A percentile compares a stretch with the other conserved stretches of the same genome.
Evolutionary conservation across 2,329 filamentous ascomycete genomes (phyloP).

Genomic region (Volutella citrinella): DNA sequence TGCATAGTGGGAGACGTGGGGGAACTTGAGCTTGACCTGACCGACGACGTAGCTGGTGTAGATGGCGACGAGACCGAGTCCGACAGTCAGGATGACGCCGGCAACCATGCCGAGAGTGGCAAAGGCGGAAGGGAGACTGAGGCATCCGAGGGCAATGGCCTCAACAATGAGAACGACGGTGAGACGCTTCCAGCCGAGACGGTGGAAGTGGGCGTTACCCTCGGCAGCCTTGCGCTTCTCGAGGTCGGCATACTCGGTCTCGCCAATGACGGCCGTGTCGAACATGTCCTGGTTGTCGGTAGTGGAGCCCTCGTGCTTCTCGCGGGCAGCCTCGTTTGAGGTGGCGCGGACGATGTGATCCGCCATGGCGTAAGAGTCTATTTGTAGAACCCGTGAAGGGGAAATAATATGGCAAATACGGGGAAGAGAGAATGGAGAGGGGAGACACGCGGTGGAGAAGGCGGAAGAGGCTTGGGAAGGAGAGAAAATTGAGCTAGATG

Average conservation of each 20-base stretch:
- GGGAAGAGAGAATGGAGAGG: background rate
- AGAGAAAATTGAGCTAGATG: background rate
- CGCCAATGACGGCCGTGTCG: background rate
- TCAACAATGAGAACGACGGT: slow-evolving; percentile 19
- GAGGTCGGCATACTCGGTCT: slow-evolving; percentile 5
- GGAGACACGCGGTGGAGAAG: background rate
- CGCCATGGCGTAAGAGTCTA: background rate
- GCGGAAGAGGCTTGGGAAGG: background rate
- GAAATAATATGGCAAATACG: background rate
- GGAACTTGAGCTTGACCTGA: slow-evolving; percentile 47
- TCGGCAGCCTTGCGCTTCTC: slow-evolving; percentile 11
- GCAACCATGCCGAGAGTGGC: slow-evolving; percentile 52
- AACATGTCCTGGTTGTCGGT: background rate
- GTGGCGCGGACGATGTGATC: background rate
- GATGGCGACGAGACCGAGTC: slow-evolving; percentile 43
- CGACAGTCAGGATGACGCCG: slow-evolving; percentile 40
- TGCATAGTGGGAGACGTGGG: slow-evolving; percentile 43
- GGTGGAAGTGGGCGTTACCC: slow-evolving; percentile 45
- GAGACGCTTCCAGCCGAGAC: slow-evolving; percentile 33
- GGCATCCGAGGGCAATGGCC: slow-evolving; percentile 16
- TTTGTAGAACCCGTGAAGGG: background rate
- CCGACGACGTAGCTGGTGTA: slow-evolving; percentile 46
- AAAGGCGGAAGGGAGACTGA: slow-evolving; percentile 48
- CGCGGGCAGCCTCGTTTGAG: background rate
- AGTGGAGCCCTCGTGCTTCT: background rate